These are phyloP conservation scores for Phaeosphaeria sp. DNA, from an alignment of 2,329 filamentous ascomycete genomes.

Conservation along the genomic window DNA sequence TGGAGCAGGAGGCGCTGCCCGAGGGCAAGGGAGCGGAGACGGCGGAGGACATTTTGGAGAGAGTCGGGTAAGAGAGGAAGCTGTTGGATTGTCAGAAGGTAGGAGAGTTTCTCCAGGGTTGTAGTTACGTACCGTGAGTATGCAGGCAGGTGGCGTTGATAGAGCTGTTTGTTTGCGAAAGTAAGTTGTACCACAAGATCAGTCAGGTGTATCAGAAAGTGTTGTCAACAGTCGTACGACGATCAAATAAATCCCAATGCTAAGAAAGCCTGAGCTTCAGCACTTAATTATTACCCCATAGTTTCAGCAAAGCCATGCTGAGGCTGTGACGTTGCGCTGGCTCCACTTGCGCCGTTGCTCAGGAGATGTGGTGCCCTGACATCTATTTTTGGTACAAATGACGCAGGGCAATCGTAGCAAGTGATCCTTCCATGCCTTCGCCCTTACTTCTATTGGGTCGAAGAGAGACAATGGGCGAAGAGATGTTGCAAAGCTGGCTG, in stretches of 20 bases:
- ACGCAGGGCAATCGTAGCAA: constrained; percentile 1
- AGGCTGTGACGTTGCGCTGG: neutral
- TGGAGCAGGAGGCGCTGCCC: constrained; percentile 35
- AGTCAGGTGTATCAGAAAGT: neutral
- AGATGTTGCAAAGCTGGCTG: neutral
- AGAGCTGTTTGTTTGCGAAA: neutral
- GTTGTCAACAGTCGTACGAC: neutral
- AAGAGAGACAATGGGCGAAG: neutral
- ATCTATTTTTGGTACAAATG: constrained; percentile 25
- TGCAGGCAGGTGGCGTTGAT: too few species aligned
- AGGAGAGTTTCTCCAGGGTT: neutral
- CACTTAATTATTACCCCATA: neutral
- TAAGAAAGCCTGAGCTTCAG: neutral
- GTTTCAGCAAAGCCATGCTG: neutral
- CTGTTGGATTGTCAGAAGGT: neutral
- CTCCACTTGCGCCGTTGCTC: constrained; percentile 18
- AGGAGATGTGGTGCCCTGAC: constrained; percentile 11
- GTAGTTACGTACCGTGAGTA: neutral
- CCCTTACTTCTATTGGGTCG: neutral
- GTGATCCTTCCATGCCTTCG: neutral
- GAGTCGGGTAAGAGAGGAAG: neutral
- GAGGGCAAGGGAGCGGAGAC: constrained; percentile 24
- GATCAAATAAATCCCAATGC: neutral
- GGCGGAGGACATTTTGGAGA: constrained; percentile 24
- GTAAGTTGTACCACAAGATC: neutral